Evolutionary conservation across 2,329 filamentous ascomycete genomes (phyloP).

Genomic region (Neonectria coccinea): DNA sequence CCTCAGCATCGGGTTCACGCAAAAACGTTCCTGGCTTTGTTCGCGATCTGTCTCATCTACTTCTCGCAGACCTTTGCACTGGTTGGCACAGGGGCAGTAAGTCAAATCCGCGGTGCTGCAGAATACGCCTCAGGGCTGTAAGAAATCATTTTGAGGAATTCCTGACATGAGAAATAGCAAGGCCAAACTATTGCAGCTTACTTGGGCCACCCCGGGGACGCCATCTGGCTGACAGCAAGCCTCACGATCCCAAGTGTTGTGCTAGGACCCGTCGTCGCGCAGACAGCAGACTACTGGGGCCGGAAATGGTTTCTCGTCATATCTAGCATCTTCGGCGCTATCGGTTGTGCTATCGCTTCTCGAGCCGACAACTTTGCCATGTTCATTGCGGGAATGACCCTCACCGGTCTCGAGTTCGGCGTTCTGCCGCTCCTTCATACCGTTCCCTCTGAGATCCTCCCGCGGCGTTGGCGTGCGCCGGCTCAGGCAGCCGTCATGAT

Average conservation of each 20-base stretch:
- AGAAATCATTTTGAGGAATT: neutral
- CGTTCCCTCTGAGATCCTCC: constrained; percentile 33
- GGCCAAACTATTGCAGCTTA: constrained; percentile 23
- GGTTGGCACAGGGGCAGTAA: constrained; percentile 30
- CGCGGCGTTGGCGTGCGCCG: constrained; percentile 27
- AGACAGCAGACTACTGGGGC: constrained; percentile 26
- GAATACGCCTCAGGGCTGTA: too few species aligned
- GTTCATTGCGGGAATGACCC: constrained; percentile 23
- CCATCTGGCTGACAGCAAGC: constrained; percentile 28
- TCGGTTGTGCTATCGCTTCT: constrained; percentile 25
- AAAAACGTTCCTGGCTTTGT: constrained; percentile 27
- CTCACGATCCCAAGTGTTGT: constrained; percentile 33
- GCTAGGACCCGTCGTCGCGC: constrained; percentile 27
- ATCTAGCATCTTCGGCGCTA: constrained; percentile 12
- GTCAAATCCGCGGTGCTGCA: neutral
- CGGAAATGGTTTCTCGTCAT: constrained; percentile 28
- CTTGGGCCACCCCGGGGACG: constrained; percentile 24
- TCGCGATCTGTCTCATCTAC: constrained; percentile 32
- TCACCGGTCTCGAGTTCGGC: constrained; percentile 29
- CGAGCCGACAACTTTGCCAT: constrained; percentile 26
- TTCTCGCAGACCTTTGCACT: constrained; percentile 31
- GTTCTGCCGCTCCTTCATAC: constrained; percentile 30
- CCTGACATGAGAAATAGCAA: constrained; percentile 18
- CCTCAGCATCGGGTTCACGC: constrained; percentile 18
- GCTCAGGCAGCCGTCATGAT: constrained; percentile 32